phyloP scores from a whole-genome alignment of 768 basidiomycete species.

The Favolaschia claudopus region DNA sequence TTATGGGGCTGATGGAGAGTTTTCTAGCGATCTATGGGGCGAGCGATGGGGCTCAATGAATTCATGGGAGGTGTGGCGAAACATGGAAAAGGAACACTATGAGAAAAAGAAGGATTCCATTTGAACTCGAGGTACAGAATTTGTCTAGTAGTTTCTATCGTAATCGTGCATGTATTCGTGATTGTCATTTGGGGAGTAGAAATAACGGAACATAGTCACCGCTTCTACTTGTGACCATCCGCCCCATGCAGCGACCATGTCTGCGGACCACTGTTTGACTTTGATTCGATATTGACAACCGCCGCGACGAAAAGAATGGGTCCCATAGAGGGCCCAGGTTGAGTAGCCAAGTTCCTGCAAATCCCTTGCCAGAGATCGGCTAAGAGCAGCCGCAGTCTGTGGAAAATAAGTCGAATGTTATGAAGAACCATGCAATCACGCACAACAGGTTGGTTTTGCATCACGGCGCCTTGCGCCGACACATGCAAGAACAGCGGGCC shows the following conservation, averaged over 20 bases:
- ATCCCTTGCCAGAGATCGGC: conserved; percentile 14
- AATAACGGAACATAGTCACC: too few relatives aligned
- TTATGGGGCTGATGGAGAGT: too few relatives aligned
- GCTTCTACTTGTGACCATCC: conserved; percentile 31
- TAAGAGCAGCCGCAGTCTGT: conserved; percentile 15
- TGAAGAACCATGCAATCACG: neutral
- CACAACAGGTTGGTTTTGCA: neutral
- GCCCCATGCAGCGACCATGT: conserved; percentile 28
- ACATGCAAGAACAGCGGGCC: conserved; percentile 24
- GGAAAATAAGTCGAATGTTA: neutral
- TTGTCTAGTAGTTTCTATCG: too few relatives aligned
- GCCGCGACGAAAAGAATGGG: conserved; percentile 27
- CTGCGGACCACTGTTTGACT: conserved; percentile 8
- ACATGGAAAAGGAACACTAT: too few relatives aligned
- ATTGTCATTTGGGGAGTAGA: too few relatives aligned
- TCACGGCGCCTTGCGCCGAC: too few relatives aligned
- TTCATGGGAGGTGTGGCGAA: too few relatives aligned
- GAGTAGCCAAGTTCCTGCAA: conserved; percentile 21
- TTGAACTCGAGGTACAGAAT: too few relatives aligned
- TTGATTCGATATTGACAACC: conserved; percentile 26
- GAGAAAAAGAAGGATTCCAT: too few relatives aligned
- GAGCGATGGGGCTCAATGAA: too few relatives aligned
- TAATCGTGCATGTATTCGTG: too few relatives aligned
- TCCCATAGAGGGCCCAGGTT: conserved; percentile 26
- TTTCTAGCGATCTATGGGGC: too few relatives aligned